phyloP scores from a whole-genome alignment of 2,329 filamentous ascomycete genomes.

The Neopestalotiopsis sp. region DNA sequence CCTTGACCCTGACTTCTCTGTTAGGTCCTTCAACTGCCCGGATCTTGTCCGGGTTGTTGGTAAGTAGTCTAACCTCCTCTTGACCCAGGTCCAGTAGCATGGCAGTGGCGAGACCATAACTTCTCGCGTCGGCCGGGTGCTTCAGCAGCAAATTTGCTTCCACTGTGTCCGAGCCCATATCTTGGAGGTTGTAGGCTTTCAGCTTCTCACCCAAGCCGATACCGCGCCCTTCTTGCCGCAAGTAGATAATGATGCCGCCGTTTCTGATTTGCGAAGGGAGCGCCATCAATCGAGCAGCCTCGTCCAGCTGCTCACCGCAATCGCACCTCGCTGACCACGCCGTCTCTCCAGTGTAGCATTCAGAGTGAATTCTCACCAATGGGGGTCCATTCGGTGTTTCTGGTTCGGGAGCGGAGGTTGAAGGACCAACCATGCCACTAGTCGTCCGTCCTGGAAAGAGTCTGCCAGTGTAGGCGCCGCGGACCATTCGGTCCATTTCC shows the following conservation, averaged over 20 bases:
- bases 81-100: conserved; percentile 89
- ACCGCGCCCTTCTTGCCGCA: conserved; percentile 93
- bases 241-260: conserved; percentile 92
- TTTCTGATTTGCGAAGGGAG: conserved; percentile 62
- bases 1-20: conserved; percentile 83
- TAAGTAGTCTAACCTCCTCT: conserved; percentile 78
- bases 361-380: conserved; percentile 92
- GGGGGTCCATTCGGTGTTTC: conserved; percentile 52
- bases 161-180: conserved; percentile 95
- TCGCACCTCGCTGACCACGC: conserved; percentile 98
- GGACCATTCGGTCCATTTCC: conserved; percentile 88
- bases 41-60: conserved; percentile 98
- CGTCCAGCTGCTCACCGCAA: conserved; percentile 96
- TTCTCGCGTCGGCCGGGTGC: conserved; percentile 92
- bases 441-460: conserved; percentile 84
- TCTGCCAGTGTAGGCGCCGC: conserved; percentile 89
- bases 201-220: conserved; percentile 95
- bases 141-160: conserved; percentile 90
- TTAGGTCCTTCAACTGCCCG: conserved; percentile 91
- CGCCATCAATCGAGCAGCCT: conserved; percentile 92
- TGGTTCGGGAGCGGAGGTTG: conserved; percentile 19
- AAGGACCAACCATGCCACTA: conserved; percentile 62
- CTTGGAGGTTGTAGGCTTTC: conserved; percentile 97
- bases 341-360: conserved; percentile 98
- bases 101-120: conserved; percentile 94